Base-by-base conservation (phyloP, 2,329 filamentous ascomycete species). In the Colletotrichum orchidophilum region DNA sequence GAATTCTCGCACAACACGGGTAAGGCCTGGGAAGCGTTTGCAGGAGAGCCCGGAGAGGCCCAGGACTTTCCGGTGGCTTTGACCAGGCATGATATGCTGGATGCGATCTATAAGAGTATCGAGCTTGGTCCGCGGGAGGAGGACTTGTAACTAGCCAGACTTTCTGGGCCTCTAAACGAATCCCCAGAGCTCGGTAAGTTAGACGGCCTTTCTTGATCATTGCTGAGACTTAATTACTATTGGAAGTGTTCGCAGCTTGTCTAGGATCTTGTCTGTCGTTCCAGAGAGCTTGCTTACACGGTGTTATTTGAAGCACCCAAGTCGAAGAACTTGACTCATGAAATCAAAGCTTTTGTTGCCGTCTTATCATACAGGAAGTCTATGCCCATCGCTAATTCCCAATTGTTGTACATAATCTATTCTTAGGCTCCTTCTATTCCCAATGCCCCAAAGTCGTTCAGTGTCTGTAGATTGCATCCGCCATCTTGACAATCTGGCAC, bases 391-490 rank as follows among this genome's bases (percentile, higher is more conserved):
- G 52, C 31, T 57, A 8, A 58, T 42, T 13, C 21, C 21, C 50
- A 52, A 24, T n/a, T 24, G 11, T 58, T 49, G 21, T 29, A 18
- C n/a, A 26, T 65, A 31, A 42, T 31, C 39, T 50, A 5, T 64
- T 52, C n/a, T 18, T 29, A 50, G 18, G n/a, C 9, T 9, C 11
- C 24, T 42, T n/a, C 21, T 42, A 65, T 52, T 55, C 33, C 11
- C 49, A 13, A 13, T 42, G 6, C n/a, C 13, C 46, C 49, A 29
- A 46, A 50, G 33, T 35, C 53, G 21, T 52, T 74, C 69, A 83
- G 50, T 84, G 83, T 75, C 94, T 87, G 89, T 94, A 97, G 65
- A 98, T 95, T n/a, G 95, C 95, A 87, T 98, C 96, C 9, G 94
- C 90, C 91, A 98, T 96, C 79, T 88, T 92, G 1, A 90, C 91